A percentile compares a stretch with the other conserved stretches of the same genome.
These are phyloP conservation scores for Kluyveromyces siamensis DNA, from an alignment of 805 yeast species.

Conservation along the genomic window DNA sequence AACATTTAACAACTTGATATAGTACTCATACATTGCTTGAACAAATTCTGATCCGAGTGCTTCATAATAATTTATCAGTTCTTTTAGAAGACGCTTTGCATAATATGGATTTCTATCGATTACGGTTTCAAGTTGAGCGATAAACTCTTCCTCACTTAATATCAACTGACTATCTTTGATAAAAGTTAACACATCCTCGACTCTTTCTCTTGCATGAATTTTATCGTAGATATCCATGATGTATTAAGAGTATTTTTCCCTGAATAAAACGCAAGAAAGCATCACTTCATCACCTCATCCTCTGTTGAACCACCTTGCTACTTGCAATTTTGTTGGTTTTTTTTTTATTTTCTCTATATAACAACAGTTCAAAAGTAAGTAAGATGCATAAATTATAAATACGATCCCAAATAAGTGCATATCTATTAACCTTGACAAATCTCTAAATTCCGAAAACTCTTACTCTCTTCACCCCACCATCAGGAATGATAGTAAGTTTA, in stretches of 20 bases:
- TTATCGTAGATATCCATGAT: conserved; percentile 1
- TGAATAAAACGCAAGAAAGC: neutral
- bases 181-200: neutral
- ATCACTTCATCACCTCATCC: neutral
- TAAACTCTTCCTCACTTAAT: conserved; percentile 11
- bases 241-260: no score
- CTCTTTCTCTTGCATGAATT: neutral
- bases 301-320: neutral
- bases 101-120: conserved; percentile 42
- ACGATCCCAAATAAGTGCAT: no score
- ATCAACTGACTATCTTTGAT: conserved; percentile 6
- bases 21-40: conserved; percentile 28
- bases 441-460: conserved; percentile 57
- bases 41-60: neutral
- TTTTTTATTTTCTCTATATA: neutral
- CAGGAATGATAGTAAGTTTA: conserved; percentile 79
- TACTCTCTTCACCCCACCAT: conserved; percentile 91
- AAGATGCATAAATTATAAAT: no score
- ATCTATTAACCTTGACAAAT: no score
- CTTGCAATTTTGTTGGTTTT: no score
- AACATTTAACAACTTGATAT: conserved; percentile 21
- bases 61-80: conserved; percentile 27
- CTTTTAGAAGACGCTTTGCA: conserved; percentile 37
- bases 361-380: neutral
- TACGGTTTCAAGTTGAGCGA: conserved; percentile 13